Evolutionary conservation across 2,329 filamentous ascomycete species (phyloP).

Genomic region (Aspergillus neotritici): DNA sequence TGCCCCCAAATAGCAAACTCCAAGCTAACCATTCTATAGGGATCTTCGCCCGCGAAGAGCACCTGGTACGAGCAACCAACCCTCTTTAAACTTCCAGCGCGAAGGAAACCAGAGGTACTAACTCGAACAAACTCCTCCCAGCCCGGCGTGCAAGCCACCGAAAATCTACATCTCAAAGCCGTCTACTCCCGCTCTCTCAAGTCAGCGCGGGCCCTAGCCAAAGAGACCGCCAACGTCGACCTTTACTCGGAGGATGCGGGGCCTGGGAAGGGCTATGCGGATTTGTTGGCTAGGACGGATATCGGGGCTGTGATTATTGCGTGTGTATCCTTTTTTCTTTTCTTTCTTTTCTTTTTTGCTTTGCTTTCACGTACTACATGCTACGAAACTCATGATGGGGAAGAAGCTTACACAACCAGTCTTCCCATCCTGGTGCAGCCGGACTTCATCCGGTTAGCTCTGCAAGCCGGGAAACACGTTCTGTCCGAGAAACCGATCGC

Average conservation of each 20-base stretch:
- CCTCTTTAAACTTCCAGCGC: not conserved
- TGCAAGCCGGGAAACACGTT: slow-evolving; percentile 51
- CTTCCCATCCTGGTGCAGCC: slow-evolving; percentile 51
- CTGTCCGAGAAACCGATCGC: slow-evolving; percentile 55
- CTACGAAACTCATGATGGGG: not conserved
- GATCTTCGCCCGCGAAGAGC: slow-evolving; percentile 54
- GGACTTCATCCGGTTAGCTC: slow-evolving; percentile 45
- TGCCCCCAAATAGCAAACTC: not conserved
- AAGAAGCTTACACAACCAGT: slow-evolving; percentile 21
- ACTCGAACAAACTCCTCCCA: slow-evolving; percentile 15
- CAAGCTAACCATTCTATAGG: slow-evolving; percentile 25
- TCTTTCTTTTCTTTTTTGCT: not conserved
- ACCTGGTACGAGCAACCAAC: slow-evolving; percentile 37
- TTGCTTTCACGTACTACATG: too few relatives aligned
- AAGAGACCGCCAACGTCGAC: slow-evolving; percentile 36
- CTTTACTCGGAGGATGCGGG: slow-evolving; percentile 53
- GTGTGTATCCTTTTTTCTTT: slow-evolving; percentile 23
- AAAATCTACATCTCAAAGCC: slow-evolving; percentile 47
- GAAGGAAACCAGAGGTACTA: not conserved
- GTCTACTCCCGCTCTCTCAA: slow-evolving; percentile 54
- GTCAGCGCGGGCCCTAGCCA: slow-evolving; percentile 45
- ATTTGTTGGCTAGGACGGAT: slow-evolving; percentile 45
- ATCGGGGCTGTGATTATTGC: slow-evolving; percentile 49
- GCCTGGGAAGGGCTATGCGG: slow-evolving; percentile 39
- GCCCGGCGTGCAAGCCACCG: slow-evolving; percentile 48